Base-by-base conservation (phyloP, 495 filamentous ascomycete species). In the Aspergillus biplanus region DNA sequence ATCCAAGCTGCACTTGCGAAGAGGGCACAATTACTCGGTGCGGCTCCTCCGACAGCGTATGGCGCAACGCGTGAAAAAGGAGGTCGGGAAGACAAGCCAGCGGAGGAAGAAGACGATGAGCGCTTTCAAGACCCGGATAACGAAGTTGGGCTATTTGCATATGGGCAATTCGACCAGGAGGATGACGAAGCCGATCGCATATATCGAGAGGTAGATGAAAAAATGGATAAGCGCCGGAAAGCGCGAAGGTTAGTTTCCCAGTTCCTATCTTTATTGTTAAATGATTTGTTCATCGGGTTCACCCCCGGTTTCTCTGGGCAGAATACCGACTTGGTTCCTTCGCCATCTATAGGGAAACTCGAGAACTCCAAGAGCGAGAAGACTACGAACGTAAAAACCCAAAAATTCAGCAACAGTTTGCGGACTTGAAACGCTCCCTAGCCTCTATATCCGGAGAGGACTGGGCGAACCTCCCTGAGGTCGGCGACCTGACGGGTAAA, bases 361-460 rank as follows among this genome's bases (percentile, higher is more conserved):
- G 95, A 68, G 95, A 98, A 78, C 81, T 89, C 69, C 85, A 90
- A 79, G 93, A 98, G 80, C 88, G 83, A 75, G 91, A 95, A 67
- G 93, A 97, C 58, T 96, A 97, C 83, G 96, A 99, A 76, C 86
- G 87, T 49, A 91, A 97, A 71, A 98, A 98, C 72, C 95, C 95
- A 5, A 99, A 98, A 76, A 98, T 99, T 56, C 92, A 97, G 77
- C 93, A 97, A 68, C 95, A 98, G 73, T 99, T 99, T 71, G 93
- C 93, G 72, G 96, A 97, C 67, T 81, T 97, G 50, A 99, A 98
- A 76, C 83, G 96, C 69, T 92, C 90, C 2, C 83, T 99, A 31
- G 90, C 89, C 37, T 89, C 87, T 15, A 88, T 99, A 54, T 92
- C 90, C 59, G 95, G 97, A 77, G 94, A 98, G 56, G 93, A 97